phyloP scores from a whole-genome alignment of 2,329 filamentous ascomycete genomes.

The Pseudopithomyces maydicus region DNA sequence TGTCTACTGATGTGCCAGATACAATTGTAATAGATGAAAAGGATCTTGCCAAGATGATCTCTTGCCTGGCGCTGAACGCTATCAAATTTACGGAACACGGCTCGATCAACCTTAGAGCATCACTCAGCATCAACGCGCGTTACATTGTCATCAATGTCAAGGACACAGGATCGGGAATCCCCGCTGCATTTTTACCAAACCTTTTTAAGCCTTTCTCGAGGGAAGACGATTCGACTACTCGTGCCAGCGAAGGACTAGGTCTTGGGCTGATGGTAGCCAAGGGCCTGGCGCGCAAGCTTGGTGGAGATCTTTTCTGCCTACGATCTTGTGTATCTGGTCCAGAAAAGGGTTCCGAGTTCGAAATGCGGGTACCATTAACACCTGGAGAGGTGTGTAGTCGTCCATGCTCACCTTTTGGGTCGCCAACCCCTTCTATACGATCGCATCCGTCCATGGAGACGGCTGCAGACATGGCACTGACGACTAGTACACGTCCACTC shows the following conservation, averaged over 20 bases:
- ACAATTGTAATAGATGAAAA: constrained; percentile 65
- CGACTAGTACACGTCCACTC: constrained; percentile 23
- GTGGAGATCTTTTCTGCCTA: constrained; percentile 69
- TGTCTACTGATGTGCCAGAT: constrained; percentile 57
- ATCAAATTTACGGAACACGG: constrained; percentile 73
- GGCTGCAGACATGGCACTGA: constrained; percentile 21
- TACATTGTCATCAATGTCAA: constrained; percentile 66
- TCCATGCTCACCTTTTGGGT: constrained; percentile 57
- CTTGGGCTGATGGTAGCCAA: constrained; percentile 75
- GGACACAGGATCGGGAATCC: constrained; percentile 73
- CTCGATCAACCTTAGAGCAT: constrained; percentile 61
- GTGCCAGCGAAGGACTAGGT: constrained; percentile 70
- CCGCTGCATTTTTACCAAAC: constrained; percentile 66
- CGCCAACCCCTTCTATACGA: constrained; percentile 45
- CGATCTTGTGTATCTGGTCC: constrained; percentile 66
- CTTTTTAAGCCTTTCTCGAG: constrained; percentile 73
- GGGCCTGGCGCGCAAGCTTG: constrained; percentile 69
- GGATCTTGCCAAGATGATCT: constrained; percentile 67
- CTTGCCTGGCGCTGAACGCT: constrained; percentile 68
- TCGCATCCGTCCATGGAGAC: constrained; percentile 37
- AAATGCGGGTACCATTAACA: constrained; percentile 67
- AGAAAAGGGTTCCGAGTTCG: constrained; percentile 68
- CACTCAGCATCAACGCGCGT: constrained; percentile 55
- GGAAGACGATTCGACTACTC: constrained; percentile 70
- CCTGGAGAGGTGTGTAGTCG: constrained; percentile 57